Base-by-base conservation (phyloP, 2,329 filamentous ascomycete genomes). In the Curvularia hawaiiensis region DNA sequence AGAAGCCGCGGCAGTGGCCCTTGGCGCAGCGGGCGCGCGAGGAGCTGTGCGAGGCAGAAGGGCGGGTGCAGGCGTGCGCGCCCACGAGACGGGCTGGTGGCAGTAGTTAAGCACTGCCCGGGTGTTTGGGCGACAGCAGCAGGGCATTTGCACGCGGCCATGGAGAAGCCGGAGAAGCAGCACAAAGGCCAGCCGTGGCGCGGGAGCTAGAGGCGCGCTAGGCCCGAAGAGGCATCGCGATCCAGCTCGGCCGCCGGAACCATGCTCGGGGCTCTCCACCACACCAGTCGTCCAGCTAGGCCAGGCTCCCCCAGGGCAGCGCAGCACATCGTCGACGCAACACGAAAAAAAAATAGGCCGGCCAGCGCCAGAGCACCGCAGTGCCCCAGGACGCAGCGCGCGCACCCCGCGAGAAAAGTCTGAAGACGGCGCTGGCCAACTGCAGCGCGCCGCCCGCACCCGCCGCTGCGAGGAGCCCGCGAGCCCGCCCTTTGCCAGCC, bases 141-240 rank as follows among this genome's bases (percentile, higher is more conserved):
- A 43, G 40, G 24, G 12, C 35, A 38, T 14, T 14, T 6, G 35
- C n/a, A 1, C 6, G 4, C 4, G 28, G 41, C 24, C 22, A 24
- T 70, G 72, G 71, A 74, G 71, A 74, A 60, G 62, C 71, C 72
- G 72, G 72, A 74, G 72, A 74, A 64, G 67, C 63, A 46, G 39
- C 41, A 54, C 38, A 55, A 52, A 62, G 45, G 38, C 11, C 31
- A 47, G 38, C 16, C 50, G 64, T 61, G 66, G 64, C 61, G 66
- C 67, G 63, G 69, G 60, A 68, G 62, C 65, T 68, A 67, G 39
- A 2, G 14, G 10, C 26, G 12, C 9, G 40, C 62, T 58, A 63
- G 35, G 33, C 61, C 52, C 9, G 4, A 53, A 40, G 35, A 39
- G 41, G 63, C 26, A 59, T 52, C 28, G 59, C 50, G 57, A 60